These are phyloP conservation scores for Forsythia suspensa DNA, from an alignment of 257 asterid species.

Conservation along the genomic window DNA sequence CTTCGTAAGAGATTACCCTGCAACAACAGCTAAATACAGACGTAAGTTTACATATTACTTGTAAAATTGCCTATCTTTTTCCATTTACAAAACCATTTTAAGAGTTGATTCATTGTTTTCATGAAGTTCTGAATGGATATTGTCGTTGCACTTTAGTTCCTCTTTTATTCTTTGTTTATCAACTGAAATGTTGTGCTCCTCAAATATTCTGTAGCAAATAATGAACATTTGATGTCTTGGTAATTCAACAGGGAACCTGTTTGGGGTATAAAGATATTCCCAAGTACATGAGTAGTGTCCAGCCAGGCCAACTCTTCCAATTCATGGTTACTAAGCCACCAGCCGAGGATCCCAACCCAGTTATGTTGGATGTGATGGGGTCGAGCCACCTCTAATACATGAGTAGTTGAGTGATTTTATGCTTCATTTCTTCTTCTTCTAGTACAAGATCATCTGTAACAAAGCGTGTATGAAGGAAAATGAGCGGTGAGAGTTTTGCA, in stretches of 20 bases:
- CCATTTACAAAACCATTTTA: background rate
- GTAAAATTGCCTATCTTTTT: background rate
- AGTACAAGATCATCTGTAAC: too few species aligned
- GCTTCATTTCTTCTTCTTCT: too few species aligned
- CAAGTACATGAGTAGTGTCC: slow-evolving; percentile 49
- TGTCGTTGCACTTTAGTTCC: too few species aligned
- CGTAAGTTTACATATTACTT: slow-evolving; percentile 47
- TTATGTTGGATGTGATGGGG: slow-evolving; percentile 52
- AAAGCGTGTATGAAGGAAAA: too few species aligned
- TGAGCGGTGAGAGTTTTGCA: too few species aligned
- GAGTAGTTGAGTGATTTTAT: background rate
- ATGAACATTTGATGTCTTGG: slow-evolving; percentile 6
- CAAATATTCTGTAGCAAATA: background rate
- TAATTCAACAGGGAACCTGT: slow-evolving; percentile 64
- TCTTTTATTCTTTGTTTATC: too few species aligned
- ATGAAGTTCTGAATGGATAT: too few species aligned
- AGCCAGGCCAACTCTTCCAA: slow-evolving; percentile 50
- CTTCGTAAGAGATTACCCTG: slow-evolving; percentile 70
- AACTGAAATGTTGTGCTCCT: too few species aligned
- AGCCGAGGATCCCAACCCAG: slow-evolving; percentile 67
- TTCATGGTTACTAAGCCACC: slow-evolving; percentile 51
- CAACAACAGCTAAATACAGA: slow-evolving; percentile 68
- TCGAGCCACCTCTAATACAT: slow-evolving; percentile 74
- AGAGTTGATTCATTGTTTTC: background rate
- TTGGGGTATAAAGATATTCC: slow-evolving; percentile 44